Evolutionary conservation across 2,329 filamentous ascomycete species (phyloP).

Genomic region (Paraconiothyrium sp.): DNA sequence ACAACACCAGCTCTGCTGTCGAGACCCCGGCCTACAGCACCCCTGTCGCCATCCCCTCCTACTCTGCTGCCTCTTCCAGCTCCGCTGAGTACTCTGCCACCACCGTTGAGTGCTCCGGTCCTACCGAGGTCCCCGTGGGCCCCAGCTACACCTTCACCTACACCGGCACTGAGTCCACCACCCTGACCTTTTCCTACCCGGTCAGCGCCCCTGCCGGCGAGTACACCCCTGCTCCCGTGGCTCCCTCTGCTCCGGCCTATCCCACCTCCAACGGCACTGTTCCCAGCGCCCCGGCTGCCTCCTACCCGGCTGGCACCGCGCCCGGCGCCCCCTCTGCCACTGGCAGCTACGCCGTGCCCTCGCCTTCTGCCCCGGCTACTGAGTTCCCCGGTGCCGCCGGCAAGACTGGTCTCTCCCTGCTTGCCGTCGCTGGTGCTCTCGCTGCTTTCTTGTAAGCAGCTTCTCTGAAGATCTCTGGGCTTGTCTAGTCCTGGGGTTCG

Average conservation of each 20-base stretch:
- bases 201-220: constrained; percentile 12
- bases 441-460: constrained; percentile 51
- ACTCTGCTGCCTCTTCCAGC: constrained; percentile 20
- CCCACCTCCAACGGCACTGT: constrained; percentile 34
- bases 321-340: constrained; percentile 16
- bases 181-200: constrained; percentile 41
- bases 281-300: constrained; percentile 15
- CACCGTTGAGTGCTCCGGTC: constrained; percentile 35
- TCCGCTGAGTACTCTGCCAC: constrained; percentile 34
- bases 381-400: constrained; percentile 63
- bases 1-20: constrained; percentile 31
- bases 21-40: constrained; percentile 38
- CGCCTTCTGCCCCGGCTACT: constrained; percentile 32
- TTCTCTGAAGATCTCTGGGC: constrained; percentile 27
- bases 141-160: constrained; percentile 47
- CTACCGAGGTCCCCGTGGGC: constrained; percentile 37
- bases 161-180: constrained; percentile 45
- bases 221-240: constrained; percentile 8
- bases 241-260: constrained; percentile 23
- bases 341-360: constrained; percentile 37
- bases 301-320: too few species aligned
- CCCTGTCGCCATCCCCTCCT: constrained; percentile 32
- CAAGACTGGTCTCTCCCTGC: constrained; percentile 62
- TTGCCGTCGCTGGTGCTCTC: constrained; percentile 62
- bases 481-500: constrained; percentile 18